Conservation (phyloP, 1,284 basidiomycete species). For the Jaminaea rosea region DNA sequence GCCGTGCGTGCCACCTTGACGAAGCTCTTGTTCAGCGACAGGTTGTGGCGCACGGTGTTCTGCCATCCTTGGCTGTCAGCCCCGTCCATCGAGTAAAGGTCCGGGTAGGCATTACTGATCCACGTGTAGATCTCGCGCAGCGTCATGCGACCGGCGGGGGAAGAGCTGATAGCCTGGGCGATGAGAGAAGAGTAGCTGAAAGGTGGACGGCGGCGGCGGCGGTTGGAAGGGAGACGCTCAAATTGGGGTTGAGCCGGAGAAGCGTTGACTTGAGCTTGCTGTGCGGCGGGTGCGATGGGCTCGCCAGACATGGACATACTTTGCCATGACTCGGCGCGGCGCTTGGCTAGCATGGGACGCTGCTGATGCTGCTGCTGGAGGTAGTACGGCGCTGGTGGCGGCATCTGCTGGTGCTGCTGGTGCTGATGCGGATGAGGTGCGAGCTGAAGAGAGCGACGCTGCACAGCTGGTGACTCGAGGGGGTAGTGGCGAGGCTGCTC, state of each 20-base stretch:
- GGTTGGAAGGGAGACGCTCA: constrained; percentile 28
- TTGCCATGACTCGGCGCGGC: not conserved
- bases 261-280: not conserved
- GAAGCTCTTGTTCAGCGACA: constrained; percentile 35
- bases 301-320: not conserved
- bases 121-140: constrained; percentile 39
- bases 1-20: constrained; percentile 30
- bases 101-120: constrained; percentile 30
- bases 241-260: constrained; percentile 1
- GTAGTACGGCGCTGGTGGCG: no score
- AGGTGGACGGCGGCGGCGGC: constrained; percentile 27
- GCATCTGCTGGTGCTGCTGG: no score
- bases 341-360: not conserved
- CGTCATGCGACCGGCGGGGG: constrained; percentile 31
- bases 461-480: no score
- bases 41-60: constrained; percentile 40
- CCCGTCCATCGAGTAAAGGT: constrained; percentile 26
- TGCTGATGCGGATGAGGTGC: no score
- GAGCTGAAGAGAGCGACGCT: no score
- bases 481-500: not conserved
- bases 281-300: not conserved
- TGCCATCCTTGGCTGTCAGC: constrained; percentile 37
- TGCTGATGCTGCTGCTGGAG: not conserved
- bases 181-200: constrained; percentile 39
- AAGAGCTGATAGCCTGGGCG: constrained; percentile 37